Evolutionary conservation across 208 protist species (phyloP).

Genomic region (Acanthamoeba sp.): DNA sequence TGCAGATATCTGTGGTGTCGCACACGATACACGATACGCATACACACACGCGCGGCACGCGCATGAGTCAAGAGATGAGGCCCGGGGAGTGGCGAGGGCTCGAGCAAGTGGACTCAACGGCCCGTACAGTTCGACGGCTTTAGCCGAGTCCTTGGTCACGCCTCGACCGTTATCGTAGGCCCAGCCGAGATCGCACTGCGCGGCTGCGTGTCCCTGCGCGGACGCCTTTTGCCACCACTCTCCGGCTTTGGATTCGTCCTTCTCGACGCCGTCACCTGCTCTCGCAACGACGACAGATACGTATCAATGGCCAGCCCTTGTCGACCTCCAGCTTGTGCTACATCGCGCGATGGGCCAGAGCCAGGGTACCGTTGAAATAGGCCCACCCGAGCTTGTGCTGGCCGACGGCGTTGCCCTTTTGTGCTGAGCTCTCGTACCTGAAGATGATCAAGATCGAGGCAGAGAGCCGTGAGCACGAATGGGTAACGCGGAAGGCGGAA

Average conservation of each 20-base stretch:
- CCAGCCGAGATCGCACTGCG: constrained; percentile 68
- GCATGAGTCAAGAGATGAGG: not conserved
- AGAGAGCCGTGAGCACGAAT: not conserved
- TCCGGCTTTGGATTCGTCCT: constrained; percentile 13
- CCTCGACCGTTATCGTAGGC: constrained; percentile 67
- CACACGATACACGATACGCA: not conserved
- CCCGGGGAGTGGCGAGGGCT: not conserved
- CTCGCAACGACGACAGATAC: no score
- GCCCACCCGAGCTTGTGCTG: constrained; percentile 63
- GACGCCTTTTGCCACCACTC: constrained; percentile 65
- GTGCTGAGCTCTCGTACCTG: constrained; percentile 48
- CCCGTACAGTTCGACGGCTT: constrained; percentile 58
- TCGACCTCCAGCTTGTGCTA: no score
- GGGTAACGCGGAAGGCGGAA: no score
- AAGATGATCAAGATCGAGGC: not conserved
- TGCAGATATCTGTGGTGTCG: constrained; percentile 18
- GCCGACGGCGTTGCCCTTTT: constrained; percentile 47
- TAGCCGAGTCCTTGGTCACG: constrained; percentile 44
- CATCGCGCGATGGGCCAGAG: not conserved
- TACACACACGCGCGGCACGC: no score
- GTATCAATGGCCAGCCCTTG: no score
- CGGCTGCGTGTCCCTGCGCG: constrained; percentile 27
- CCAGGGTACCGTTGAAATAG: constrained; percentile 35
- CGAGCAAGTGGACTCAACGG: not conserved
- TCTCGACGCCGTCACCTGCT: constrained; percentile 39